Conservation (phyloP, 2,329 filamentous ascomycete genomes). For the Fulvia fulva region DNA sequence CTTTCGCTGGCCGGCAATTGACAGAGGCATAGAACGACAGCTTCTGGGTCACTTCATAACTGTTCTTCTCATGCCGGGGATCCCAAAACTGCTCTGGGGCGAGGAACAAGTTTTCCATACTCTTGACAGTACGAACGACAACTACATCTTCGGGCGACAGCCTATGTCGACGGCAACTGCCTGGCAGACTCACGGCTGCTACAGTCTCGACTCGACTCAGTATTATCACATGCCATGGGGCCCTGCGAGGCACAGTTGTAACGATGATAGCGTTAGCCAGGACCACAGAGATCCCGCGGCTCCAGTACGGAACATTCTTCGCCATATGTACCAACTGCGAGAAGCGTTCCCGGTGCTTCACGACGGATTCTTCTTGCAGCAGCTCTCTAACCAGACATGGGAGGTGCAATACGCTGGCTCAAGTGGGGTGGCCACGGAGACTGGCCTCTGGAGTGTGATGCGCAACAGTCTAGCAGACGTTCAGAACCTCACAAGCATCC, state of each 20-base stretch:
- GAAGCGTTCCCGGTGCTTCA: constrained; percentile 54
- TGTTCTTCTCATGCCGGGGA: constrained; percentile 55
- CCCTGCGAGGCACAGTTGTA: constrained; percentile 49
- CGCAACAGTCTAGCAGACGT: constrained; percentile 42
- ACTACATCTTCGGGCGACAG: constrained; percentile 63
- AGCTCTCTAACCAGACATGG: constrained; percentile 53
- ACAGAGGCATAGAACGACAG: constrained; percentile 52
- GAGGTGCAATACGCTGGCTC: constrained; percentile 49
- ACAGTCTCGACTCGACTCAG: constrained; percentile 50
- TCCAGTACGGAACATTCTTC: constrained; percentile 56
- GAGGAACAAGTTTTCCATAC: constrained; percentile 62
- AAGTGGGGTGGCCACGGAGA: constrained; percentile 49
- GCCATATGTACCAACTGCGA: constrained; percentile 57
- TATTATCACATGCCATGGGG: constrained; percentile 56
- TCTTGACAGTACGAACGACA: constrained; percentile 58
- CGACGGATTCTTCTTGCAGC: constrained; percentile 53
- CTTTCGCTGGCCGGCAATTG: constrained; percentile 59
- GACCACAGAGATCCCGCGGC: constrained; percentile 61
- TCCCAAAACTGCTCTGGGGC: constrained; percentile 57
- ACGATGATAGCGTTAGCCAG: constrained; percentile 52
- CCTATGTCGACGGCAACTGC: constrained; percentile 56
- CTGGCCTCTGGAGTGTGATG: constrained; percentile 56
- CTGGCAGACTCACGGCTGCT: constrained; percentile 62
- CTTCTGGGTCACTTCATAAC: constrained; percentile 56
- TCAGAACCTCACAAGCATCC: constrained; percentile 47